These are phyloP conservation scores for Coleophoma cylindrospora DNA, from an alignment of 2,329 filamentous ascomycete species.

Conservation along the genomic window DNA sequence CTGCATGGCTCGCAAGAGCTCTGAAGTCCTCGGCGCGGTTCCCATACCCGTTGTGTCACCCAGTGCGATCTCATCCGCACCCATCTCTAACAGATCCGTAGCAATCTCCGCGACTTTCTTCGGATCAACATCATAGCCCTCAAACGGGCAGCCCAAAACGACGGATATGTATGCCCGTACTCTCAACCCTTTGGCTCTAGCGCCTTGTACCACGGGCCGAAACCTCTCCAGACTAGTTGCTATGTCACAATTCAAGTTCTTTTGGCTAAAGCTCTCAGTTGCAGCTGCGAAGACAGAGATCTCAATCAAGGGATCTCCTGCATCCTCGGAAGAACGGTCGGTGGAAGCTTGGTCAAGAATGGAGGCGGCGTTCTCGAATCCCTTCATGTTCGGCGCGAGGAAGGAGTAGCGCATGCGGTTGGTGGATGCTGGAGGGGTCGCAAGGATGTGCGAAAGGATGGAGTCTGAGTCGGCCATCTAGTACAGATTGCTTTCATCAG, in stretches of 20 bases:
- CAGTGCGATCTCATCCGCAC: conserved; percentile 84
- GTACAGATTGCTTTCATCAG: background rate
- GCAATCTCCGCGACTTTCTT: conserved; percentile 62
- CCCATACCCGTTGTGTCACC: conserved; percentile 92
- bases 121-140: conserved; percentile 59
- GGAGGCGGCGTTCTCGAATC: conserved; percentile 56
- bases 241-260: conserved; percentile 79
- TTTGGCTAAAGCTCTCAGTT: conserved; percentile 73
- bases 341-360: conserved; percentile 48
- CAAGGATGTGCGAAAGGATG: conserved; percentile 65
- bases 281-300: conserved; percentile 79
- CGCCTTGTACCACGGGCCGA: conserved; percentile 62
- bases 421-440: conserved; percentile 47
- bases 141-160: conserved; percentile 75
- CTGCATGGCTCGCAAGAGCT: conserved; percentile 58
- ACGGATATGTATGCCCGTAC: conserved; percentile 79
- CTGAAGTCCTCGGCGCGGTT: conserved; percentile 64
- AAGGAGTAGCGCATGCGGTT: conserved; percentile 69
- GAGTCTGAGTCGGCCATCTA: conserved; percentile 77
- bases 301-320: conserved; percentile 40
- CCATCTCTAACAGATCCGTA: conserved; percentile 70
- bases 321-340: conserved; percentile 35
- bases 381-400: conserved; percentile 72
- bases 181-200: conserved; percentile 59
- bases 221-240: conserved; percentile 68